These are phyloP conservation scores for Aspergillus coremiiformis DNA, from an alignment of 495 filamentous ascomycete genomes.

Conservation along the genomic window DNA sequence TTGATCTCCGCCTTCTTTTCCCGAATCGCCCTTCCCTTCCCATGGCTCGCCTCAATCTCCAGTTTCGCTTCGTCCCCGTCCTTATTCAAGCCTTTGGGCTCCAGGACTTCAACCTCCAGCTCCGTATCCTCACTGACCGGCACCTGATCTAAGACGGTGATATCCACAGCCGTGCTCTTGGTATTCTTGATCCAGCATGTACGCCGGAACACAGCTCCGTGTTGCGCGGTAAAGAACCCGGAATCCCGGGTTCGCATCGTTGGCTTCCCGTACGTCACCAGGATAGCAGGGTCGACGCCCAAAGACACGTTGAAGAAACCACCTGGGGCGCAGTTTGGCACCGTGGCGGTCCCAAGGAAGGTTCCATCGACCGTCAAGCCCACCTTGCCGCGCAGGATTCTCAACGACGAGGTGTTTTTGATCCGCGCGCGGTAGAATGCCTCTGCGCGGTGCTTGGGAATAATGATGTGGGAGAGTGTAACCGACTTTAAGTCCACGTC, in stretches of 20 bases:
- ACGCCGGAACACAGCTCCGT: slow-evolving; percentile 51
- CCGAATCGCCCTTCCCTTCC: slow-evolving; percentile 19
- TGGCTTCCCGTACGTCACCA: slow-evolving; percentile 55
- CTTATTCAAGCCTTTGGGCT: slow-evolving; percentile 43
- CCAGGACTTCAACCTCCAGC: slow-evolving; percentile 44
- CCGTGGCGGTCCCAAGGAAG: slow-evolving; percentile 54
- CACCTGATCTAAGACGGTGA: slow-evolving; percentile 58
- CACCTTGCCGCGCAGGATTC: slow-evolving; percentile 51
- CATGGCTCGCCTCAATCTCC: slow-evolving; percentile 12
- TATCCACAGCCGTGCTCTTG: slow-evolving; percentile 39
- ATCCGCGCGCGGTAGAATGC: slow-evolving; percentile 61
- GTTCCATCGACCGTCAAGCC: slow-evolving; percentile 62
- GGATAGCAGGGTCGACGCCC: slow-evolving; percentile 58
- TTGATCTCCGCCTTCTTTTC: slow-evolving; percentile 54
- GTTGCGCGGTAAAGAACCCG: slow-evolving; percentile 49
- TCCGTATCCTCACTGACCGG: slow-evolving; percentile 61
- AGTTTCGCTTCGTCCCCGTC: slow-evolving; percentile 33
- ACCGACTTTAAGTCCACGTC: slow-evolving; percentile 31
- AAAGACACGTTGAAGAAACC: slow-evolving; percentile 54
- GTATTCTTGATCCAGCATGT: slow-evolving; percentile 53
- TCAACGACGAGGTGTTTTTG: slow-evolving; percentile 50
- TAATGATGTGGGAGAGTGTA: slow-evolving; percentile 43
- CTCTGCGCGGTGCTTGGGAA: slow-evolving; percentile 57
- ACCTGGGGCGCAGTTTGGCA: slow-evolving; percentile 54
- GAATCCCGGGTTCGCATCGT: slow-evolving; percentile 45